Conservation (phyloP, 495 filamentous ascomycete species). For the Ramalina peruviana region DNA sequence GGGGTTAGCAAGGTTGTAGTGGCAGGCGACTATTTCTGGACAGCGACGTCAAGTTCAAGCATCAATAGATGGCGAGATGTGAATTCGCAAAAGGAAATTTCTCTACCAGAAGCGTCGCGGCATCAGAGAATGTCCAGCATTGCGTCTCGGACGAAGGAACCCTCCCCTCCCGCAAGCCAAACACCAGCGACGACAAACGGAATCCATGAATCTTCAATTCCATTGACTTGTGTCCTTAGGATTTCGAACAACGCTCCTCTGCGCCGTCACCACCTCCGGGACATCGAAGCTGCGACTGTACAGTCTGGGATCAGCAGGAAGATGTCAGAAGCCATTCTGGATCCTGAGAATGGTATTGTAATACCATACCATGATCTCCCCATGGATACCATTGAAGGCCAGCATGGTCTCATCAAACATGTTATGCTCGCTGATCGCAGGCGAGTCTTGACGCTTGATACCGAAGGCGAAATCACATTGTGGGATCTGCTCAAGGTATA, state of each 20-base stretch:
- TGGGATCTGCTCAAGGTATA: conserved; percentile 83
- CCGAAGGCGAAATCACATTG: conserved; percentile 86
- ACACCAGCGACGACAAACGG: conserved; percentile 19
- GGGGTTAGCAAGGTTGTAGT: conserved; percentile 76
- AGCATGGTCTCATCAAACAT: conserved; percentile 90
- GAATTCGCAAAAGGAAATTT: conserved; percentile 51
- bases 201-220: conserved; percentile 47
- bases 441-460: conserved; percentile 81
- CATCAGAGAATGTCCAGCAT: conserved; percentile 39
- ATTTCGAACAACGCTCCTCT: conserved; percentile 76
- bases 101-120: conserved; percentile 38
- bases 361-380: conserved; percentile 62
- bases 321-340: conserved; percentile 45
- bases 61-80: conserved; percentile 91
- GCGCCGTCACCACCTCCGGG: conserved; percentile 34
- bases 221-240: conserved; percentile 57
- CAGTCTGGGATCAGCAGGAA: conserved; percentile 40
- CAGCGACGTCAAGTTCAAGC: conserved; percentile 81
- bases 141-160: conserved; percentile 24
- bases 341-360: conserved; percentile 39
- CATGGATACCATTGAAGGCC: conserved; percentile 81
- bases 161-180: conserved; percentile 14
- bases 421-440: conserved; percentile 81
- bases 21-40: conserved; percentile 77
- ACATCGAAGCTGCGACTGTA: conserved; percentile 33